Evolutionary conservation across 2,329 filamentous ascomycete species (phyloP).

Genomic region (Colletotrichum siamense): DNA sequence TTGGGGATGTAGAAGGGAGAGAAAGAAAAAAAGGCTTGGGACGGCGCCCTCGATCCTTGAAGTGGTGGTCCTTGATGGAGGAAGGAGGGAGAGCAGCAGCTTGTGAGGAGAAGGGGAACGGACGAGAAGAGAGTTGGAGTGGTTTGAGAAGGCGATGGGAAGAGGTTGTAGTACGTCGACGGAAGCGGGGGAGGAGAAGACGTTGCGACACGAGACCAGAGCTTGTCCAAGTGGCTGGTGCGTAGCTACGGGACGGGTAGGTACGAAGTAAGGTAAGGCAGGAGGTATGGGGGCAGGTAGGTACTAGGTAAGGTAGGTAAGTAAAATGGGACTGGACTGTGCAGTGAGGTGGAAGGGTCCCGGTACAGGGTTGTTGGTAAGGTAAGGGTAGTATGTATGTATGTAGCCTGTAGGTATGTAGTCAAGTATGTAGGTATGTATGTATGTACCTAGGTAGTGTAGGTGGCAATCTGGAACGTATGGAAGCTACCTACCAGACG

Average conservation of each 20-base stretch:
- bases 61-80: slow-evolving; percentile 1
- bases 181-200: slow-evolving; percentile 23
- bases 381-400: not conserved
- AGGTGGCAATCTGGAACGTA: slow-evolving; percentile 3
- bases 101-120: slow-evolving; percentile 15
- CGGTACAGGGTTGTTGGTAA: not conserved
- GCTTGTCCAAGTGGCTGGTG: slow-evolving; percentile 24
- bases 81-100: slow-evolving; percentile 9
- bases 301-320: not conserved
- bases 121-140: slow-evolving; percentile 20
- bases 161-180: slow-evolving; percentile 20
- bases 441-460: not conserved
- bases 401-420: not conserved
- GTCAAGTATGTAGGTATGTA: not conserved
- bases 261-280: slow-evolving; percentile 7
- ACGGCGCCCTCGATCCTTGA: not conserved
- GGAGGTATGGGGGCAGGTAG: not conserved
- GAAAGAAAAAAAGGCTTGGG: not conserved
- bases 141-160: slow-evolving; percentile 21
- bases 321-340: not conserved
- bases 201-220: slow-evolving; percentile 25
- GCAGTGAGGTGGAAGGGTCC: not conserved
- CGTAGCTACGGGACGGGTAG: slow-evolving; percentile 15
- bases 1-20: not conserved
- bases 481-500: not conserved